These are phyloP conservation scores for Pleodorina starrii DNA, from an alignment of 139 green algal genomes.

Conservation along the genomic window DNA sequence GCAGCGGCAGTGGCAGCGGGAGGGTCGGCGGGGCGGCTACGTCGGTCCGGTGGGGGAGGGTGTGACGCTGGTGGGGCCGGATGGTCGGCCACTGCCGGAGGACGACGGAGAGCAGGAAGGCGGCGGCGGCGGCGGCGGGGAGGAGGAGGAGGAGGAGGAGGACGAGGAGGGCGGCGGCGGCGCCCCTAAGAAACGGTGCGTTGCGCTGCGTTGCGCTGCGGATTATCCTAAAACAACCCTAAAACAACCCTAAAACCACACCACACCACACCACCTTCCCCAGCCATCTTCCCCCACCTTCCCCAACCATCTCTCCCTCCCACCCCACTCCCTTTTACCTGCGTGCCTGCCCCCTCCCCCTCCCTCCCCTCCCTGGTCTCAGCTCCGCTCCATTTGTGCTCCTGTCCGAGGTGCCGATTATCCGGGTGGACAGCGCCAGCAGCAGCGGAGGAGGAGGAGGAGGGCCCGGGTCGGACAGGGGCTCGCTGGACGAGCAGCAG, in stretches of 20 bases:
- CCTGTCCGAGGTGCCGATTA: conserved; percentile 27
- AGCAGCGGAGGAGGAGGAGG: too few relatives aligned
- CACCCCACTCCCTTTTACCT: too few relatives aligned
- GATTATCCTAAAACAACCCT: too few relatives aligned
- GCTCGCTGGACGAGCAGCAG: neutral
- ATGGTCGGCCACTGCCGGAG: neutral
- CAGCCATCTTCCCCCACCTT: too few relatives aligned
- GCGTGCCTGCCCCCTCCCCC: too few relatives aligned
- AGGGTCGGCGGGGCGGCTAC: neutral
- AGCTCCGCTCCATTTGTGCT: conserved; percentile 10
- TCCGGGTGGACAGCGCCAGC: conserved; percentile 19
- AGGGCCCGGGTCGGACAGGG: neutral
- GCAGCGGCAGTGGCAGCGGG: neutral
- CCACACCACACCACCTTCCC: too few relatives aligned
- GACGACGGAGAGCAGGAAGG: neutral
- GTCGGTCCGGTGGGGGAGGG: neutral
- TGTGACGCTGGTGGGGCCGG: conserved; percentile 3
- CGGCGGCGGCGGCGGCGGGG: neutral
- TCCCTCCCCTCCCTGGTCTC: too few relatives aligned
- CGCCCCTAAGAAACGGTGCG: too few relatives aligned
- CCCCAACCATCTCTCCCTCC: too few relatives aligned
- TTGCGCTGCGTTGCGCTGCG: too few relatives aligned
- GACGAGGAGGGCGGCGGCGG: too few relatives aligned
- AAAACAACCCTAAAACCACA: too few relatives aligned
- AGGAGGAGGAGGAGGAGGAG: neutral